Conservation (phyloP, 2,329 filamentous ascomycete species). For the Lachnum nothofagi region DNA sequence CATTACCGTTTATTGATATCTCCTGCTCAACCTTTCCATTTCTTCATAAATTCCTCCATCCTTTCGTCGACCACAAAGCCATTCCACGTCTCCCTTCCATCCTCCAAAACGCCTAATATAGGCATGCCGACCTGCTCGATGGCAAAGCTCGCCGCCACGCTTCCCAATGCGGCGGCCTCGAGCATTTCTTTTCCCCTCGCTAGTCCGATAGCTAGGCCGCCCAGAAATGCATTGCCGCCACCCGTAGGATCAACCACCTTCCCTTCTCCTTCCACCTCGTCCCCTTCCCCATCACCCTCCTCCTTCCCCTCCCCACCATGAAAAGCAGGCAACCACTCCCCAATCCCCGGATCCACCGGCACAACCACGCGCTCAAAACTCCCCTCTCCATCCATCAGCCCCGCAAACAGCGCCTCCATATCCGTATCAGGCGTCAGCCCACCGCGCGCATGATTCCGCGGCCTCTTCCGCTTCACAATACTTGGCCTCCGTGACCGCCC, state of each 20-base stretch:
- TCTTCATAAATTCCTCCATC: slow-evolving; percentile 43
- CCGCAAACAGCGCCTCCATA: slow-evolving; percentile 58
- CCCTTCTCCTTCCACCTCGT: slow-evolving; percentile 8
- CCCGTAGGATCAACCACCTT: slow-evolving; percentile 88
- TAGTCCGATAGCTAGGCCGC: slow-evolving; percentile 53
- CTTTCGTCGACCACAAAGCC: slow-evolving; percentile 49
- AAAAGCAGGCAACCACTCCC: slow-evolving; percentile 72
- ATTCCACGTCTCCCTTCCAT: slow-evolving; percentile 57
- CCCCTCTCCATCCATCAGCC: slow-evolving; percentile 50
- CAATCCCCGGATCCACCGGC: slow-evolving; percentile 46
- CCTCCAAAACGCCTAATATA: slow-evolving; percentile 40
- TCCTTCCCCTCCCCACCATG: neutral
- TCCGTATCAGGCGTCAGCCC: slow-evolving; percentile 56
- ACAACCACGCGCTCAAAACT: slow-evolving; percentile 50
- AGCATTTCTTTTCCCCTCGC: slow-evolving; percentile 56
- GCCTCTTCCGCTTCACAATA: slow-evolving; percentile 18
- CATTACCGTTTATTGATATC: no score
- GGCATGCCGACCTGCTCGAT: slow-evolving; percentile 94
- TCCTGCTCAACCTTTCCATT: neutral
- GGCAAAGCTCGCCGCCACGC: slow-evolving; percentile 80
- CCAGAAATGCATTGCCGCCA: slow-evolving; percentile 84
- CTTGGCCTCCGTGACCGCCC: slow-evolving; percentile 23
- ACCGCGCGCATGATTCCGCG: slow-evolving; percentile 38
- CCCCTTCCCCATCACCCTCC: neutral
- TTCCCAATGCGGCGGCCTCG: slow-evolving; percentile 72